Conservation (phyloP, 495 filamentous ascomycete species). For the Penicillium paradoxum region DNA sequence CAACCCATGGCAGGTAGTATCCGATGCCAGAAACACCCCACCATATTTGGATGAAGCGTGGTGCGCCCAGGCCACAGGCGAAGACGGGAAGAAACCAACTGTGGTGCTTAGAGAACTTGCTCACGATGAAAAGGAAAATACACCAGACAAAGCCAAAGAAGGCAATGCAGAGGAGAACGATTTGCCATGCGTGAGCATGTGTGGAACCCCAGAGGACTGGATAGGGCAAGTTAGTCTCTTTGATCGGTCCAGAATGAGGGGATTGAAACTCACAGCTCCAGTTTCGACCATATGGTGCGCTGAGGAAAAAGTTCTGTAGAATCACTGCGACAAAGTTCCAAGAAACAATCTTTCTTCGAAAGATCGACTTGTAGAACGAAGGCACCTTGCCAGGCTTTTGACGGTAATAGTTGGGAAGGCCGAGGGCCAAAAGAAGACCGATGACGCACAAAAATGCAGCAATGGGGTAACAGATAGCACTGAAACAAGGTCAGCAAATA, state of each 20-base stretch:
- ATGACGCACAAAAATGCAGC: constrained; percentile 35
- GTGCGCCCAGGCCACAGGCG: constrained; percentile 46
- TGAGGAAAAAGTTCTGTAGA: constrained; percentile 47
- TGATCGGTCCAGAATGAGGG: neutral
- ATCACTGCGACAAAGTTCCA: constrained; percentile 48
- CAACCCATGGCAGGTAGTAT: constrained; percentile 44
- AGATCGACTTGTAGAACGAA: constrained; percentile 45
- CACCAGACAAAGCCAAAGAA: constrained; percentile 46
- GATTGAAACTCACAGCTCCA: constrained; percentile 37
- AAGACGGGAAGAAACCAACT: constrained; percentile 49
- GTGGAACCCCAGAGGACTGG: constrained; percentile 41
- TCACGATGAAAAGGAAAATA: constrained; percentile 37
- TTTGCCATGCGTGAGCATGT: constrained; percentile 40
- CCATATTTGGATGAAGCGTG: constrained; percentile 48
- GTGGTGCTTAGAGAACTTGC: constrained; percentile 39
- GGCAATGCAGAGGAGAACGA: constrained; percentile 37
- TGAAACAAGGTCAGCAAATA: constrained; percentile 16
- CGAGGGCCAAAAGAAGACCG: constrained; percentile 37
- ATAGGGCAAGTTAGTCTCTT: constrained; percentile 10
- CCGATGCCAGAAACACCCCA: constrained; percentile 47
- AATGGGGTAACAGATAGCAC: constrained; percentile 44
- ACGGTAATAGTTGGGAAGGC: constrained; percentile 47
- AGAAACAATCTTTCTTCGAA: constrained; percentile 41
- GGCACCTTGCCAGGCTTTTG: constrained; percentile 64
- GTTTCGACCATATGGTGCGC: constrained; percentile 46